Evolutionary conservation across 495 filamentous ascomycete genomes (phyloP), one percentile per base, ranked within the genome.

Genomic region (Amniculicola lignicola): DNA sequence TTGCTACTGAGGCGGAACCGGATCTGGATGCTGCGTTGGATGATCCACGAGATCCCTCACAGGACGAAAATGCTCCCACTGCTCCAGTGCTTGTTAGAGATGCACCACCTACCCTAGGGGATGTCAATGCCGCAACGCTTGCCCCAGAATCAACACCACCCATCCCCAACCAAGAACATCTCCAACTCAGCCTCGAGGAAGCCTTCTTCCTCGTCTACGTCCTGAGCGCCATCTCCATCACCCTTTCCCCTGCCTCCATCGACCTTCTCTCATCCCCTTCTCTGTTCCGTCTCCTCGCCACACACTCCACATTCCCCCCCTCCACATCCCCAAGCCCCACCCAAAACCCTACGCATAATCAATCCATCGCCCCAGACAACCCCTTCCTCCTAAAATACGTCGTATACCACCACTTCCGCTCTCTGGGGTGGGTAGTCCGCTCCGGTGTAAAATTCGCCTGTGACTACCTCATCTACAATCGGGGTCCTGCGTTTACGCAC

Each of bases 341-440:
- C 65, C 79, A 87, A 29, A 75, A 74, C 38, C 31, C 27, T 24
- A 57, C 69, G 2, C 62, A 61, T 11, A 53, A 64, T 24, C 5
- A 14, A 19, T 22, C 67, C 81, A 21, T 71, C 76, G 48, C 79
- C 84, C 58, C 58, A 0, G 87, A 95, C 71, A 88, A 94, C 61
- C 81, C 86, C 0, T 97, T 99, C 71, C 74, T 96, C 38, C 66
- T 93, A 19, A 83, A 86, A 28, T 99, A 97, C 66, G 81, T 82
- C 25, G 87, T 86, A 12, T 99, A 96, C 65, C 93, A 99, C 64
- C 93, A 99, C 69, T 99, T 93, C 73, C 88, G 93, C 21, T 94
- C 90, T 5, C 78, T 97, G 0, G 93, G 93, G 40, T 99, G 93
- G 93, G 88, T 96, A n/a, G 83, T 92, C 0, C 86, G 94, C 15